A percentile compares a stretch with the other conserved stretches of the same genome.
phyloP scores from a whole-genome alignment of 1,284 basidiomycete genomes.

The Sanghuangporus sanghuang region DNA sequence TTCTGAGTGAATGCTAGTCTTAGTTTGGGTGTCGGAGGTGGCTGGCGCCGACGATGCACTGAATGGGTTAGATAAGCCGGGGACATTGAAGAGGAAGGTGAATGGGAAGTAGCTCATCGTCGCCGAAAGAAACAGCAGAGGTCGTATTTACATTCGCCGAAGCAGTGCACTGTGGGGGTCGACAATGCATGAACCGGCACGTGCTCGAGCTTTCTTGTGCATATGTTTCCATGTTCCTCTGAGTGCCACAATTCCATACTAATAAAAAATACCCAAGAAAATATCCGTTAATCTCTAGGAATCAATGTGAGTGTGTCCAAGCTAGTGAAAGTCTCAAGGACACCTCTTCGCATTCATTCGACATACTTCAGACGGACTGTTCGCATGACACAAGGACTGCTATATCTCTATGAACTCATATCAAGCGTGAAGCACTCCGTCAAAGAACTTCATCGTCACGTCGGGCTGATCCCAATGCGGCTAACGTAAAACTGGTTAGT shows the following conservation, averaged over 20 bases:
- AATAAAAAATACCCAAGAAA: too few species aligned
- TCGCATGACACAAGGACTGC: too few species aligned
- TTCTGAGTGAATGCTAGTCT: constrained; percentile 23
- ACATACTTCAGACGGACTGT: too few species aligned
- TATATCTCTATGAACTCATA: too few species aligned
- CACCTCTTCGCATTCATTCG: too few species aligned
- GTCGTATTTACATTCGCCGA: neutral
- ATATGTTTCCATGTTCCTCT: too few species aligned
- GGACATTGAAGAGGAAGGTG: constrained; percentile 57
- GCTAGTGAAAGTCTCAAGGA: too few species aligned
- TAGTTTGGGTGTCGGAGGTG: constrained; percentile 14
- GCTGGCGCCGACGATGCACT: constrained; percentile 22
- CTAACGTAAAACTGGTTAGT: neutral
- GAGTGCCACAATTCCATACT: too few species aligned
- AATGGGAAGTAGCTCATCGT: constrained; percentile 54
- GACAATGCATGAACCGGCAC: neutral
- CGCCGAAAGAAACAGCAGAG: neutral
- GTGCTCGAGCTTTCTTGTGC: neutral
- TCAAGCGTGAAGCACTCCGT: neutral
- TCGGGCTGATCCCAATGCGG: constrained; percentile 11
- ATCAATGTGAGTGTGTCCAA: too few species aligned
- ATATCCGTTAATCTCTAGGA: too few species aligned
- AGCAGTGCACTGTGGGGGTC: neutral
- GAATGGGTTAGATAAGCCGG: constrained; percentile 65
- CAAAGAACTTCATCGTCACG: constrained; percentile 10